phyloP scores from a whole-genome alignment of 305 asterid species.

The Fraxinus nigra region DNA sequence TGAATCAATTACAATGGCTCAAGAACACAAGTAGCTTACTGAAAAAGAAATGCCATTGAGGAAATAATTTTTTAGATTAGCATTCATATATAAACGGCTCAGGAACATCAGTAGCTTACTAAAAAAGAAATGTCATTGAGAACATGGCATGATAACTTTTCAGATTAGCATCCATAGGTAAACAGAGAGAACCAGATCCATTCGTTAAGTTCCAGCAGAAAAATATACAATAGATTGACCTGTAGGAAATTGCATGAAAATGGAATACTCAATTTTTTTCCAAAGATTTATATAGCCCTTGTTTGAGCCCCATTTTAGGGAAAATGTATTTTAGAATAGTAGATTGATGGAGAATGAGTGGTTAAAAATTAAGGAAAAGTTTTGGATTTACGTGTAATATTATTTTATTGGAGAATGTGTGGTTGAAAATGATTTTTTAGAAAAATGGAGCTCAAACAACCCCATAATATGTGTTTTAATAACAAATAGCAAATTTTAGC shows the following conservation, averaged over 20 bases:
- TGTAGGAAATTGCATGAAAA: slow-evolving; percentile 19
- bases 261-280: neutral
- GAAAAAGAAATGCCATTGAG: slow-evolving; percentile 10
- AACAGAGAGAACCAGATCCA: slow-evolving; percentile 10
- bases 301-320: neutral
- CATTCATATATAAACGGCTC: slow-evolving; percentile 14
- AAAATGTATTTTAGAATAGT: neutral
- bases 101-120: neutral
- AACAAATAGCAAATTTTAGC: neutral
- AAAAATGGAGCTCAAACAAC: neutral
- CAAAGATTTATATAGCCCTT: neutral
- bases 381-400: too few relatives aligned
- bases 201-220: slow-evolving; percentile 14
- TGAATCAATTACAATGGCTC: slow-evolving; percentile 16
- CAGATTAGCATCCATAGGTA: slow-evolving; percentile 19
- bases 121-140: neutral
- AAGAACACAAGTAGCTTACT: slow-evolving; percentile 4
- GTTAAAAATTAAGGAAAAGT: neutral
- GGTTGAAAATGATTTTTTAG: neutral
- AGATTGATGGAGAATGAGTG: neutral
- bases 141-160: slow-evolving; percentile 10
- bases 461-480: neutral
- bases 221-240: neutral
- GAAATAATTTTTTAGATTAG: slow-evolving; percentile 13
- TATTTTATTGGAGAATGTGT: neutral